Evolutionary conservation across 2,329 filamentous ascomycete genomes (phyloP).

Genomic region (Herpotrichia juniperi): DNA sequence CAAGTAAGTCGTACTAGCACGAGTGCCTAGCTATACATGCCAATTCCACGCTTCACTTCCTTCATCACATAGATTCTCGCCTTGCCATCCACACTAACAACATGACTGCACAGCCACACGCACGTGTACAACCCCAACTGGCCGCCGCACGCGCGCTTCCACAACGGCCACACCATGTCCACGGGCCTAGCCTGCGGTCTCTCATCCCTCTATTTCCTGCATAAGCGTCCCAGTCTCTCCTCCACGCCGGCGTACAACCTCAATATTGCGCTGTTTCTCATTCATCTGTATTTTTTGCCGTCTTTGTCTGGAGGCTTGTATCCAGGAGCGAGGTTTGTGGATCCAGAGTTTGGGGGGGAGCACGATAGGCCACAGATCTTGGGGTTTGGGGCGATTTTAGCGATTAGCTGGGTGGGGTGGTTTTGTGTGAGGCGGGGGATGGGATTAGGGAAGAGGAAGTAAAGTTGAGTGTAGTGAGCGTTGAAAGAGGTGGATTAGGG

Average conservation of each 20-base stretch:
- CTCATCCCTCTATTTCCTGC: conserved; percentile 45
- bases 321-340: conserved; percentile 50
- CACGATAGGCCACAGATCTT: conserved; percentile 41
- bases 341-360: conserved; percentile 54
- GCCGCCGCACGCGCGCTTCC: conserved; percentile 59
- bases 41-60: background rate
- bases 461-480: too few species aligned
- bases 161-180: conserved; percentile 61
- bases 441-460: conserved; percentile 6
- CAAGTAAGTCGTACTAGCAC: conserved; percentile 20
- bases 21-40: background rate
- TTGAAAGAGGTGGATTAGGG: too few species aligned
- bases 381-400: conserved; percentile 29
- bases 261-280: conserved; percentile 37
- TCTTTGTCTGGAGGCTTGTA: conserved; percentile 54
- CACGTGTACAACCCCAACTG: conserved; percentile 57
- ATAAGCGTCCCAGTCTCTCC: conserved; percentile 19
- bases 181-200: conserved; percentile 51
- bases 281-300: conserved; percentile 53
- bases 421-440: conserved; percentile 27
- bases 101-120: conserved; percentile 46
- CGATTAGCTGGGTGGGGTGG: conserved; percentile 36
- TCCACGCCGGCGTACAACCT: conserved; percentile 1
- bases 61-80: too few species aligned
- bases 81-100: too few species aligned